Evolutionary conservation across 2,329 filamentous ascomycete species (phyloP), one percentile per base, ranked within the genome.

Genomic region (Aaosphaeria pasadenensis): DNA sequence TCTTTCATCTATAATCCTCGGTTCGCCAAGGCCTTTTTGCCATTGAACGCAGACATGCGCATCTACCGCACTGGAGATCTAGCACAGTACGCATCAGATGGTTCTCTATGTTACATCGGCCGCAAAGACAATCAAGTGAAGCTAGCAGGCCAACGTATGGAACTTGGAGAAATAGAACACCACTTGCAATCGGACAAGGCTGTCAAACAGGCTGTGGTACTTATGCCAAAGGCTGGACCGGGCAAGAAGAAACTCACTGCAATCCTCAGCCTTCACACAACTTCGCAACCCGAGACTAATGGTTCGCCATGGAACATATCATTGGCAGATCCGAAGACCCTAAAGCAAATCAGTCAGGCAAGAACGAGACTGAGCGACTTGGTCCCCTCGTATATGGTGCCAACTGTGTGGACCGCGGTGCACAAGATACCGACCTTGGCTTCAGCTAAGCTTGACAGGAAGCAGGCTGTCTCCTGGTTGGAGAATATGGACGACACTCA

Each of bases 161-260:
- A 69, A 52, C 55, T 68, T 39, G 65, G 62, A 9, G 66, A 69
- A 45, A 66, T 68, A 11, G 61, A 68, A 46, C 55, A 63, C 41
- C 54, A 63, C 38, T 41, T 67, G 6, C 60, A 66, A 35, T 51
- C 56, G n/a, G 54, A 64, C 38, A 30, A 53, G 17, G 45, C 30
- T 7, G 49, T 76, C 9, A 67, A 63, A 32, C 67, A 75, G 49
- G 69, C 67, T 4, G 65, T 76, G 42, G 74, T 77, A 3, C 61
- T 73, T 11, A 57, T 77, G 49, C 71, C 73, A 3, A 73, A 74
- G 50, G 44, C 44, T 11, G 73, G 74, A 2, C 69, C 62, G 3
- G 63, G 67, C n/a, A 69, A 73, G 47, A 65, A 72, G 47, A 72
- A 70, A n/a, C 67, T 77, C n/a, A 69, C 73, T 5, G 68, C 74